A percentile compares a stretch with the other conserved stretches of the same genome.
These are phyloP conservation scores for Plasmodium fragile DNA, from an alignment of 169 alveolate species.

Conservation along the genomic window DNA sequence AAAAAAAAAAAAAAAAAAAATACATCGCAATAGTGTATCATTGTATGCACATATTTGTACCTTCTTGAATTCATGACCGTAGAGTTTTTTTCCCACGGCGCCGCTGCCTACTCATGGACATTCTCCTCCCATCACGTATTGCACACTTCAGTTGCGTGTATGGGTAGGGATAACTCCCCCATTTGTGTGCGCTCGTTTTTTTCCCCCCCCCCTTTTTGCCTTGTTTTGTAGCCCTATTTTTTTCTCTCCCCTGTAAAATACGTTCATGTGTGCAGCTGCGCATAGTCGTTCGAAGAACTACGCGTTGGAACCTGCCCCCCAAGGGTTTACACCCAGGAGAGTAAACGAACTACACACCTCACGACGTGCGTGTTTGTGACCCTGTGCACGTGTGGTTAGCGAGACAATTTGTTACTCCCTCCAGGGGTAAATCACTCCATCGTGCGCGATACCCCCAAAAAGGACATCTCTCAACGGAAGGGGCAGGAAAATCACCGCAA, in stretches of 20 bases:
- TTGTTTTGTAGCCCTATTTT: not conserved
- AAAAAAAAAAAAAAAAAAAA: not conserved
- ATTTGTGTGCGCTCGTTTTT: not conserved
- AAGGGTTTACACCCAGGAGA: not conserved
- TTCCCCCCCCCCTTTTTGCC: too few relatives aligned
- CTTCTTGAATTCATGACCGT: not conserved
- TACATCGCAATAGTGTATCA: not conserved
- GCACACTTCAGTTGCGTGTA: not conserved
- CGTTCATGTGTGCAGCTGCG: not conserved
- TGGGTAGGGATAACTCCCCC: not conserved
- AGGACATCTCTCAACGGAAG: not conserved
- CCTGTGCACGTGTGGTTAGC: not conserved
- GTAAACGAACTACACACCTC: not conserved
- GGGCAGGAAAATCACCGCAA: not conserved
- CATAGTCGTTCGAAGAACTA: not conserved
- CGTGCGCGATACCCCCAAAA: not conserved
- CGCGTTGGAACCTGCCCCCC: not conserved
- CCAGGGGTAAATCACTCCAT: not conserved
- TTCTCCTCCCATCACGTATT: not conserved
- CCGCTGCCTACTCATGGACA: not conserved
- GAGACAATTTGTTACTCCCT: not conserved
- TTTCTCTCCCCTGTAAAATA: not conserved
- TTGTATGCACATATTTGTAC: not conserved
- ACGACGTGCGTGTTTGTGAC: not conserved
- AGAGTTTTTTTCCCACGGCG: not conserved